Evolutionary conservation across 805 yeast species (phyloP).

Genomic region (Suhomyces canberraensis): DNA sequence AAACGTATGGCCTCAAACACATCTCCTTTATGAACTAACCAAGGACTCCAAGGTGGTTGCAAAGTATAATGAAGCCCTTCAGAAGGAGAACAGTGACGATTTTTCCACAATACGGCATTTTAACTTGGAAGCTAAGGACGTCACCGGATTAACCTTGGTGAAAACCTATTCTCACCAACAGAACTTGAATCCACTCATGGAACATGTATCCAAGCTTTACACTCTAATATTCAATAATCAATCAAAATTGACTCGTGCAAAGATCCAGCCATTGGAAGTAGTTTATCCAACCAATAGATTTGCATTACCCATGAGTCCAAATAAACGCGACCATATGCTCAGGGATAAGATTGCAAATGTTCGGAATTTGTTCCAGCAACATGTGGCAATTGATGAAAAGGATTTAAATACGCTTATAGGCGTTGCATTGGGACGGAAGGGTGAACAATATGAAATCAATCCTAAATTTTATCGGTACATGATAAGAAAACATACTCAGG

Average conservation of each 20-base stretch:
- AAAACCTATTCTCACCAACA: background rate
- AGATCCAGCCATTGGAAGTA: conserved; percentile 30
- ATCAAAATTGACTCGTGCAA: conserved; percentile 17
- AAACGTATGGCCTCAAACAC: conserved; percentile 33
- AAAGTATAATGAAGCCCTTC: conserved; percentile 16
- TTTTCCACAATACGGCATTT: conserved; percentile 15
- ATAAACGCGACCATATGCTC: conserved; percentile 24
- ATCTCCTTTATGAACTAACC: conserved; percentile 27
- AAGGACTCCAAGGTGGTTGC: conserved; percentile 6
- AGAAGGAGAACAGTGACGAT: conserved; percentile 10
- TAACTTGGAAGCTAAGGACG: conserved; percentile 1
- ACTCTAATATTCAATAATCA: conserved; percentile 20
- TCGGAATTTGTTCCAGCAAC: conserved; percentile 16
- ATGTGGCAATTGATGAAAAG: conserved; percentile 20
- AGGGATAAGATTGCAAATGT: conserved; percentile 20
- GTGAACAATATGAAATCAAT: conserved; percentile 13
- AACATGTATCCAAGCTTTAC: conserved; percentile 16
- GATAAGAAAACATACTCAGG: conserved; percentile 19
- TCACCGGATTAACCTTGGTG: background rate
- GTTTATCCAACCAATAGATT: conserved; percentile 26
- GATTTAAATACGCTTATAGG: conserved; percentile 16
- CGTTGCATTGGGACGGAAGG: conserved; percentile 10
- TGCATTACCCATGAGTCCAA: conserved; percentile 31
- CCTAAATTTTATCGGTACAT: conserved; percentile 26
- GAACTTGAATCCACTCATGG: conserved; percentile 7